Evolutionary conservation across 2,329 filamentous ascomycete species (phyloP), one percentile per base, ranked within the genome.

Genomic region (Coccinonectria pachysandricola): DNA sequence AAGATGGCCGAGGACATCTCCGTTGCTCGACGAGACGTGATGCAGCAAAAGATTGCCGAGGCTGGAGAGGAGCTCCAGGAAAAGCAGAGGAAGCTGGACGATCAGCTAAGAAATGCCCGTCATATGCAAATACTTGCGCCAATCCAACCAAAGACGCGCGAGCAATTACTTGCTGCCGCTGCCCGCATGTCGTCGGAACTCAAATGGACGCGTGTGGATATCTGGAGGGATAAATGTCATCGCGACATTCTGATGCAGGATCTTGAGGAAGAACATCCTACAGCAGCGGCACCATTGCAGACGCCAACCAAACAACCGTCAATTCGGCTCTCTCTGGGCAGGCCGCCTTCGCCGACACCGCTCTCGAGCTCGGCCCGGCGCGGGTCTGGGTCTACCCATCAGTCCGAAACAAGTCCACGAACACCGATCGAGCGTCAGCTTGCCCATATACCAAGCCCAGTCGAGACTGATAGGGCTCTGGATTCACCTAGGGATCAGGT

Each of bases 171-270:
- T n/a, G 66, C 80, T 37, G 81, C 85, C 11, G 88, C 91, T 12
- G 84, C 79, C 5, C 75, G 80, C 6, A 78, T 93, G 57, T 77
- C 87, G 30, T 85, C 85, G 4, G 86, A 88, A 50, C 60, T 98
- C 34, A 93, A 91, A 51, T 95, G 88, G 88, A 77, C 79, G n/a
- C 71, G 88, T 34, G 79, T 92, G 50, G 85, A 94, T 40, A 91
- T 95, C 12, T 95, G 87, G 85, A 81, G 78, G 28, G 71, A 88
- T 44, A 88, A 75, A 47, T 95, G 87, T 39, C 87, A 98, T 53
- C 77, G 79, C 21, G 88, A 95, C 44, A 87, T 96, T 34, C 60
- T 98, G 12, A 64, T 75, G 5, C 69, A 86, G 54, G 91, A 98
- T 49, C 61, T 96, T 7, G 80, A 88, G 28, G 84, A 94, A 40